Percentiles rank a stretch among this genome's conserved stretches.
phyloP scores from a whole-genome alignment of 1,284 basidiomycete genomes.

The Xerocomus nothofagi region DNA sequence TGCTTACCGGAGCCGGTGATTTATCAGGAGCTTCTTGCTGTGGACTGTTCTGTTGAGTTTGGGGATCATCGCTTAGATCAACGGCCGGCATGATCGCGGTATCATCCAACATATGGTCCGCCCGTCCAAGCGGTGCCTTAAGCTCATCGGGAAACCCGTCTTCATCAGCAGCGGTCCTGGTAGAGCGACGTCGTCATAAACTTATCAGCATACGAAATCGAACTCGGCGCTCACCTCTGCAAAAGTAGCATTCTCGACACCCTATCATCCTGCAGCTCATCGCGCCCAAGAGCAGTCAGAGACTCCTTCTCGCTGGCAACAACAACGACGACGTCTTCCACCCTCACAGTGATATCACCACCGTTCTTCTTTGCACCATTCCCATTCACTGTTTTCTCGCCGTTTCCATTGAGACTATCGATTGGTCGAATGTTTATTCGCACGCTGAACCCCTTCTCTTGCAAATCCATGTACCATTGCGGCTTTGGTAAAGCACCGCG shows the following conservation, averaged over 20 bases:
- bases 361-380: conserved; percentile 28
- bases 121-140: conserved; percentile 60
- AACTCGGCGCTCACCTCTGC: conserved; percentile 47
- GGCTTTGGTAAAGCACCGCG: conserved; percentile 67
- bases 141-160: conserved; percentile 63
- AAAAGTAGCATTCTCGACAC: conserved; percentile 61
- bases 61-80: conserved; percentile 31
- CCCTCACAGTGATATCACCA: conserved; percentile 40
- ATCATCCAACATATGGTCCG: conserved; percentile 55
- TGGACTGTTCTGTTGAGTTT: conserved; percentile 33
- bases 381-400: conserved; percentile 24
- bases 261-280: conserved; percentile 70
- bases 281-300: conserved; percentile 63
- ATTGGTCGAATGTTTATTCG: conserved; percentile 55
- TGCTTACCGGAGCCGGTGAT: conserved; percentile 20
- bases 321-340: conserved; percentile 54
- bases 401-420: conserved; percentile 25
- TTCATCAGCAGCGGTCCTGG: conserved; percentile 28
- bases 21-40: conserved; percentile 24
- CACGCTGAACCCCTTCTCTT: conserved; percentile 66
- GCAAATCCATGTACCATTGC: conserved; percentile 70
- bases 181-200: conserved; percentile 29
- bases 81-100: conserved; percentile 16
- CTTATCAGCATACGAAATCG: conserved; percentile 9
- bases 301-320: conserved; percentile 77